These are phyloP conservation scores for Aurantiochytrium sp. DNA, from an alignment of 108 stramenopile genomes.

Conservation along the genomic window DNA sequence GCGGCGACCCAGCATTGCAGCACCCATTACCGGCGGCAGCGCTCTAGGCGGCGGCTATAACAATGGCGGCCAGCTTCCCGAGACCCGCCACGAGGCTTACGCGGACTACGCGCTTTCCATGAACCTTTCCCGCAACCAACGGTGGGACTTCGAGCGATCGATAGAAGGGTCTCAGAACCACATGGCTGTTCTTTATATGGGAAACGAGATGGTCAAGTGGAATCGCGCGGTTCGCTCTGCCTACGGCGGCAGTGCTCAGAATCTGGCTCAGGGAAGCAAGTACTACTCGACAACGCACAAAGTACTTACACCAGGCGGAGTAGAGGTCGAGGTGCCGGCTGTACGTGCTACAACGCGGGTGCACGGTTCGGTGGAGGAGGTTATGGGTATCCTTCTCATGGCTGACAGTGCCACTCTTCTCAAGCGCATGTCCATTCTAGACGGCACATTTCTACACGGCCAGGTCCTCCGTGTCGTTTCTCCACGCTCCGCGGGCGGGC, in stretches of 20 bases:
- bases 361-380: not conserved
- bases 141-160: not conserved
- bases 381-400: not conserved
- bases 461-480: conserved; percentile 2
- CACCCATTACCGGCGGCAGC: not conserved
- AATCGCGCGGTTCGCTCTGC: not conserved
- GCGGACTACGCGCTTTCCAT: not conserved
- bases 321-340: not conserved
- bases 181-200: not conserved
- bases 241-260: not conserved
- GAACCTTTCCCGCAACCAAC: not conserved
- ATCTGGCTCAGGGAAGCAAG: not conserved
- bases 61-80: not conserved
- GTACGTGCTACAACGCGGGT: not conserved
- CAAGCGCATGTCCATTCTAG: not conserved
- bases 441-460: not conserved
- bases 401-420: not conserved
- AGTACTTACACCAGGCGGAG: not conserved
- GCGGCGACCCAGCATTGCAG: not conserved
- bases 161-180: not conserved
- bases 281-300: not conserved
- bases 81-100: not conserved
- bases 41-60: not conserved
- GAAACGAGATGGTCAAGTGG: not conserved
- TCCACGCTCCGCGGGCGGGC: not conserved